These are phyloP conservation scores for Corymbia maculata DNA, from an alignment of 345 rosid species.

Conservation along the genomic window DNA sequence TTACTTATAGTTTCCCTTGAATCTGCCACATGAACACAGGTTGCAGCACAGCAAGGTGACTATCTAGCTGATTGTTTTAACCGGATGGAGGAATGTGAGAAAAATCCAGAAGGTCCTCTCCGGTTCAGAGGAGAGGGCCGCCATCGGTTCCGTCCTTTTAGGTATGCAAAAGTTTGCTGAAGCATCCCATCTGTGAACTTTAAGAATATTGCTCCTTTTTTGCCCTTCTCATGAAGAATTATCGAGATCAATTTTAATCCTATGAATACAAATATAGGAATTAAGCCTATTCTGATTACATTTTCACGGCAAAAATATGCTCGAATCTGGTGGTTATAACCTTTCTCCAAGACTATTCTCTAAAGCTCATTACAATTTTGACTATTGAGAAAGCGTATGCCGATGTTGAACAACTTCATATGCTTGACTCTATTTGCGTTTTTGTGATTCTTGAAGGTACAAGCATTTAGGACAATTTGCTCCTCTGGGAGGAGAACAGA, in stretches of 20 bases:
- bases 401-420: background rate
- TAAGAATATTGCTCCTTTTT: background rate
- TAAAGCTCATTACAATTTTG: background rate
- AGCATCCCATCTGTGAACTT: background rate
- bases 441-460: conserved; percentile 36
- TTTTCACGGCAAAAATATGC: background rate
- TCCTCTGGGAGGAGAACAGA: conserved; percentile 96
- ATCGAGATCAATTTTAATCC: background rate
- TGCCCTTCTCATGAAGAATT: background rate
- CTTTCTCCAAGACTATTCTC: background rate
- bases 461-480: conserved; percentile 93
- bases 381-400: background rate
- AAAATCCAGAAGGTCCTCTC: conserved; percentile 87
- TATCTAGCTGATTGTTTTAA: conserved; percentile 94
- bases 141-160: conserved; percentile 90
- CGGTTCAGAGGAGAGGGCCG: conserved; percentile 94
- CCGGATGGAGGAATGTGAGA: conserved; percentile 83
- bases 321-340: background rate
- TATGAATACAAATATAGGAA: background rate
- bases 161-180: conserved; percentile 19
- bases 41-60: conserved; percentile 87
- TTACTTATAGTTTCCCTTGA: background rate
- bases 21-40: conserved; percentile 24
- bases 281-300: background rate
- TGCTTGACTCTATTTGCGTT: background rate